Evolutionary conservation across 1,139 yeast genomes (phyloP).

Genomic region (Magnusiomyces suaveolens): DNA sequence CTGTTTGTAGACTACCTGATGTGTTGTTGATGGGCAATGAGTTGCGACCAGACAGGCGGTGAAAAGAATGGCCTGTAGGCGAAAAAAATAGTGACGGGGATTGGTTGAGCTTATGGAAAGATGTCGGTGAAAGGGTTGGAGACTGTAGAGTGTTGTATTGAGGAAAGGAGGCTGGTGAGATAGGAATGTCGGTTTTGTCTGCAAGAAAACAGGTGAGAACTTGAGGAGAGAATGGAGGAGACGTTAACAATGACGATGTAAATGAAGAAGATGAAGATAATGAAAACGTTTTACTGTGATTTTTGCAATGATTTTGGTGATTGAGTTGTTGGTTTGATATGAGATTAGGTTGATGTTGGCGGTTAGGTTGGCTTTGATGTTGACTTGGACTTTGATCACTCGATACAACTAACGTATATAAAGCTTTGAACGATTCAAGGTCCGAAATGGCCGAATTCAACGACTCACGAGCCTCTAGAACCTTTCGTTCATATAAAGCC

Average conservation of each 20-base stretch:
- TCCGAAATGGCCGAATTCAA: conserved; percentile 25
- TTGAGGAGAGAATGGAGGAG: not conserved
- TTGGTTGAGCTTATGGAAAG: not conserved
- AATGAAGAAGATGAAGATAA: too few species aligned
- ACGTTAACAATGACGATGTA: too few species aligned
- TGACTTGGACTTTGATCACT: not conserved
- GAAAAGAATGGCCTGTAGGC: not conserved
- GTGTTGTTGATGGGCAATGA: not conserved
- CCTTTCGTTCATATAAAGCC: conserved; percentile 32
- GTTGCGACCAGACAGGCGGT: not conserved
- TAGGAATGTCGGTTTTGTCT: not conserved
- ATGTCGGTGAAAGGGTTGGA: not conserved
- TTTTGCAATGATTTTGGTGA: not conserved
- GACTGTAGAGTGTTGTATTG: not conserved
- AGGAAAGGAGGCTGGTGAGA: not conserved
- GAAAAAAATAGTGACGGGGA: not conserved
- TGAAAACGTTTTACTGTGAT: not conserved
- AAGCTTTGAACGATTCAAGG: conserved; percentile 20
- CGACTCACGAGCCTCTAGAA: conserved; percentile 30
- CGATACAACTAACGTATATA: conserved; percentile 23
- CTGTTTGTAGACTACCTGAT: too few species aligned
- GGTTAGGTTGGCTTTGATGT: too few species aligned
- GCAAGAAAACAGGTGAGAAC: not conserved
- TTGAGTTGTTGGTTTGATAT: too few species aligned
- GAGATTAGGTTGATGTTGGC: too few species aligned